Base-by-base conservation (phyloP, 208 protist species). In the Trypanosoma vivax region DNA sequence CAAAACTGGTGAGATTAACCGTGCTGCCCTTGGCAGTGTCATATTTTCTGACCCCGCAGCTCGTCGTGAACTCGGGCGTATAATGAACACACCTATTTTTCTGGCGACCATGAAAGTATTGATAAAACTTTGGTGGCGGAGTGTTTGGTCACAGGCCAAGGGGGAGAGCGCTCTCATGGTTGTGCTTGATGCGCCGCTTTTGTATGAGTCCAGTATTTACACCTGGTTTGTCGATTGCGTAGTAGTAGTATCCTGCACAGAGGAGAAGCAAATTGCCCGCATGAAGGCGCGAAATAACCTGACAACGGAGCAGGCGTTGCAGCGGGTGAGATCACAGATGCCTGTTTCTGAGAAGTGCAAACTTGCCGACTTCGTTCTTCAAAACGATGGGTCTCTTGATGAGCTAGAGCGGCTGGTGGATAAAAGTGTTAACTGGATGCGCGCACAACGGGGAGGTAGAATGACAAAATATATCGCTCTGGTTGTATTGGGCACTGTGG, bases 21-120 rank as follows among this genome's bases (percentile, higher is more conserved):
- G 90, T 7, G 64, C 61, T 13, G 73, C 52, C 31, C 57, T 96
- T 9, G 87, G 87, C 11, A 55, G 60, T 16, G 50, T 96, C 29
- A 72, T 96, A 3, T 96, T 96, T 66, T 50, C 52, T 24, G 76
- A 92, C 37, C 46, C 73, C 18, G 23, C 49, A 3, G 76, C 73
- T 2, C 79, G 86, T 19, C 62, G 67, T 18, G 70, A 64, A 29
- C 65, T 96, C 13, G 73, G 48, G 9, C 56, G 57, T 16, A 90
- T 94, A 50, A 94, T 92, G 79, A 83, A 88, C 47, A 38, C 62
- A 3, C 78, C 73, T 9, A 96, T 96, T 37, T 92, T 90, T 60
- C 28, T 56, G 29, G 58, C 60, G 18, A 83, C 93, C 21, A 31
- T 89, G 47, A 51, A 18, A 19, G 55, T 49, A 18, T 77, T 96